Conservation (phyloP, 2,329 filamentous ascomycete genomes). For the Monascus ruber region DNA sequence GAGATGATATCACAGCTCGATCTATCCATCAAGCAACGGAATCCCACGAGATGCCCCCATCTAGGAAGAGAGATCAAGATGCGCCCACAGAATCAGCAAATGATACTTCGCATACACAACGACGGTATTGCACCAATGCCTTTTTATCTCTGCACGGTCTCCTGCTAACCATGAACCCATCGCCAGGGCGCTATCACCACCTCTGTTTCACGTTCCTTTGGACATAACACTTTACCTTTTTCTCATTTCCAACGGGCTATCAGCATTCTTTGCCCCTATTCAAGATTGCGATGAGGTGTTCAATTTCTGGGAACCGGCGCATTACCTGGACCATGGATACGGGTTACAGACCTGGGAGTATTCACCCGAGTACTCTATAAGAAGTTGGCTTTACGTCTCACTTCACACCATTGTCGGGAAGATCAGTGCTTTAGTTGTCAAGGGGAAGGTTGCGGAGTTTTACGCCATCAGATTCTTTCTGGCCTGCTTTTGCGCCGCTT, state of each 20-base stretch:
- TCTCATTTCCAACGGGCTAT: conserved; percentile 58
- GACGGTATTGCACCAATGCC: too few species aligned
- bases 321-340: conserved; percentile 86
- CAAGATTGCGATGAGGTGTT: conserved; percentile 98
- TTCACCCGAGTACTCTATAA: conserved; percentile 84
- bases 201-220: conserved; percentile 54
- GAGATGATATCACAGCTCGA: neutral
- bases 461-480: conserved; percentile 72
- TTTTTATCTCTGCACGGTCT: too few species aligned
- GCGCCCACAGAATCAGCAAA: conserved; percentile 1
- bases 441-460: conserved; percentile 55
- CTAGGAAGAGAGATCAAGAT: conserved; percentile 6
- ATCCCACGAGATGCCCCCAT: conserved; percentile 7
- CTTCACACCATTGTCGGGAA: conserved; percentile 66
- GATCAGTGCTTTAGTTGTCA: conserved; percentile 46
- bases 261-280: conserved; percentile 76
- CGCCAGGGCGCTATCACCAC: conserved; percentile 15
- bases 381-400: conserved; percentile 83
- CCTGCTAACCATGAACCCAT: conserved; percentile 9
- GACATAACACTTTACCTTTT: conserved; percentile 74
- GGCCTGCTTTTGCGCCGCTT: conserved; percentile 64
- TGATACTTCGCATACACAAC: too few species aligned
- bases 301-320: conserved; percentile 97
- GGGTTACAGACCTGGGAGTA: conserved; percentile 98
- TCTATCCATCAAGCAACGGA: too few species aligned